Conservation (phyloP, 768 basidiomycete species). For the Podaxis mareebaensis region DNA sequence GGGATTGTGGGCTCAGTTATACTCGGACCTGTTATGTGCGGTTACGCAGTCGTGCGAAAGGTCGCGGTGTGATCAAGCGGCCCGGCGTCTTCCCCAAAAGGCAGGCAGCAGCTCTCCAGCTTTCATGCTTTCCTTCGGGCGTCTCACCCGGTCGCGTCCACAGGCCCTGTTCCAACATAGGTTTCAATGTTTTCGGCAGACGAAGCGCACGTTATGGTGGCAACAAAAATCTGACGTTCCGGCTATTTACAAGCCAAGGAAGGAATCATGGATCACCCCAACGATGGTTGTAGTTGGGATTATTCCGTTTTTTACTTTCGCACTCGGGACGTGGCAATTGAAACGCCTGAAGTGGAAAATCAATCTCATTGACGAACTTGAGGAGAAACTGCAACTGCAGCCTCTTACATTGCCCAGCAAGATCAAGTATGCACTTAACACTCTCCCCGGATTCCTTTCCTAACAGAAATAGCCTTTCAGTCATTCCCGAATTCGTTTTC, state of each 20-base stretch:
- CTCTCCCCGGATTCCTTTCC: neutral
- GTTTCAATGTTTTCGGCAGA: slow-evolving; percentile 11
- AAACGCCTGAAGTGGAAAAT: slow-evolving; percentile 95
- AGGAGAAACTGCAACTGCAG: slow-evolving; percentile 81
- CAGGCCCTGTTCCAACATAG: slow-evolving; percentile 7
- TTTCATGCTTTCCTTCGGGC: slow-evolving; percentile 7
- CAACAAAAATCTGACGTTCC: slow-evolving; percentile 34
- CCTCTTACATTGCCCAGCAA: slow-evolving; percentile 78
- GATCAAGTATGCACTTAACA: slow-evolving; percentile 70
- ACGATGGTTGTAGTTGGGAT: slow-evolving; percentile 76
- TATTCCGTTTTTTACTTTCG: slow-evolving; percentile 89
- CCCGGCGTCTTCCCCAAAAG: slow-evolving; percentile 4
- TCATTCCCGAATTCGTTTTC: slow-evolving; percentile 86
- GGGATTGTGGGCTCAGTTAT: neutral
- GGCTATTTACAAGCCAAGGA: slow-evolving; percentile 55
- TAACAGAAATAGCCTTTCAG: slow-evolving; percentile 47
- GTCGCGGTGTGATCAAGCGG: neutral
- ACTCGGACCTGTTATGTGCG: neutral
- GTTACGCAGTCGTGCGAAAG: slow-evolving; percentile 16
- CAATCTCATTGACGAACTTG: slow-evolving; percentile 88
- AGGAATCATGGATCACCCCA: slow-evolving; percentile 64
- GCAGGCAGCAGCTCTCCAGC: neutral
- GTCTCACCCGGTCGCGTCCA: neutral
- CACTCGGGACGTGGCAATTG: slow-evolving; percentile 91
- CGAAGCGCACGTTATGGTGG: slow-evolving; percentile 19